Conservation (phyloP, 169 alveolate species). For the Plasmodium sp. region DNA sequence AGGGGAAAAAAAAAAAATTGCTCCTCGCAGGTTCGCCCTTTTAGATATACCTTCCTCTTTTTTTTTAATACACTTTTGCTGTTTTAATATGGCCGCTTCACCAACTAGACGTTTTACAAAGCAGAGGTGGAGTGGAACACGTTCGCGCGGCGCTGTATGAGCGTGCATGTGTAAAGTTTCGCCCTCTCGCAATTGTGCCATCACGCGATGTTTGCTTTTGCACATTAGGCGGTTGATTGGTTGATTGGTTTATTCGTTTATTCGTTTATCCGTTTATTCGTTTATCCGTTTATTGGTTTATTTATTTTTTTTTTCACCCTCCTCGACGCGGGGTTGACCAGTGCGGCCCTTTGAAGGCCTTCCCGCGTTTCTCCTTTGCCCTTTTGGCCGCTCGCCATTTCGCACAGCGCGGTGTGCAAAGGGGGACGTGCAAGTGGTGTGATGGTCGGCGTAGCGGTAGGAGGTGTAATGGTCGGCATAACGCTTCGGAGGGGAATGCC, state of each 20-base stretch:
- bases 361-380: not conserved
- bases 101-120: not conserved
- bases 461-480: not conserved
- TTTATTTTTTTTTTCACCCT: not conserved
- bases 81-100: not conserved
- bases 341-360: not conserved
- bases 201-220: not conserved
- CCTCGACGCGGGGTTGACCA: not conserved
- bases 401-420: not conserved
- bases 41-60: not conserved
- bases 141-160: not conserved
- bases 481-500: too few relatives aligned
- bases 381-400: not conserved
- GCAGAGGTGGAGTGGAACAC: not conserved
- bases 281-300: not conserved
- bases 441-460: not conserved
- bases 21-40: not conserved
- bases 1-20: not conserved
- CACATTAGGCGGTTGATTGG: not conserved
- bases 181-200: not conserved
- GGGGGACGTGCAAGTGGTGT: not conserved
- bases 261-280: too few relatives aligned
- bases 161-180: not conserved
- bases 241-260: too few relatives aligned
- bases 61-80: not conserved